Evolutionary conservation across 2,329 filamentous ascomycete species (phyloP).

Genomic region (Curvularia hawaiiensis): DNA sequence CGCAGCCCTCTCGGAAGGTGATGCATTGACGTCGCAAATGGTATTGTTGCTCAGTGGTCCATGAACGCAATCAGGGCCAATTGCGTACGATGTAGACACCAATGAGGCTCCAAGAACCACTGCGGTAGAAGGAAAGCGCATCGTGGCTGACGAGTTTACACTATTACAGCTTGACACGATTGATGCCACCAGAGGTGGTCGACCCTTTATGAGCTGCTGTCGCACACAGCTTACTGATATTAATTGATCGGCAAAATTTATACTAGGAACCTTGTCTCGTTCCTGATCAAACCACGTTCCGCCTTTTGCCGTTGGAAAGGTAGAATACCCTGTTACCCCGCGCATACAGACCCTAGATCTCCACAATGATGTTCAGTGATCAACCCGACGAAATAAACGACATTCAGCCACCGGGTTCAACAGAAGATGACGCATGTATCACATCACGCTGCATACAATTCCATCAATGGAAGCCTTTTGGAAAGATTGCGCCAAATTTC

Average conservation of each 20-base stretch:
- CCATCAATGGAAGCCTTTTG: background rate
- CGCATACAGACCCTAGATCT: slow-evolving; percentile 7
- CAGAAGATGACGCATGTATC: background rate
- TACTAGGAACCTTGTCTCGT: background rate
- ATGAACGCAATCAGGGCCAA: slow-evolving; percentile 55
- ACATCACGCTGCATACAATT: slow-evolving; percentile 2
- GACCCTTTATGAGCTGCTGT: slow-evolving; percentile 1
- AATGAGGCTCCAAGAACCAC: slow-evolving; percentile 9
- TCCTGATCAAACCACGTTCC: background rate
- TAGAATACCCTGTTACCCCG: slow-evolving; percentile 9
- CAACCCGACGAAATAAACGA: slow-evolving; percentile 10
- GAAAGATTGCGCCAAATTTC: background rate
- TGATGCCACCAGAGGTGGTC: background rate
- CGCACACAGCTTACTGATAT: background rate
- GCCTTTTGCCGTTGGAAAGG: background rate
- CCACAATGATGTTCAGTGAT: slow-evolving; percentile 7
- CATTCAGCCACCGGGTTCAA: slow-evolving; percentile 20
- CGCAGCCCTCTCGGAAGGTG: slow-evolving; percentile 49
- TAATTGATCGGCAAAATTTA: background rate
- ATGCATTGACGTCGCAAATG: slow-evolving; percentile 55
- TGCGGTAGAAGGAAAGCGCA: slow-evolving; percentile 7
- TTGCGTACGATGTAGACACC: slow-evolving; percentile 7
- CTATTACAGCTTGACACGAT: background rate
- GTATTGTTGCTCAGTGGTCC: slow-evolving; percentile 55
- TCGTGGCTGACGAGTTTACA: background rate